phyloP scores from a whole-genome alignment of 1,284 basidiomycete genomes.

The Cystobasidium sp. region DNA sequence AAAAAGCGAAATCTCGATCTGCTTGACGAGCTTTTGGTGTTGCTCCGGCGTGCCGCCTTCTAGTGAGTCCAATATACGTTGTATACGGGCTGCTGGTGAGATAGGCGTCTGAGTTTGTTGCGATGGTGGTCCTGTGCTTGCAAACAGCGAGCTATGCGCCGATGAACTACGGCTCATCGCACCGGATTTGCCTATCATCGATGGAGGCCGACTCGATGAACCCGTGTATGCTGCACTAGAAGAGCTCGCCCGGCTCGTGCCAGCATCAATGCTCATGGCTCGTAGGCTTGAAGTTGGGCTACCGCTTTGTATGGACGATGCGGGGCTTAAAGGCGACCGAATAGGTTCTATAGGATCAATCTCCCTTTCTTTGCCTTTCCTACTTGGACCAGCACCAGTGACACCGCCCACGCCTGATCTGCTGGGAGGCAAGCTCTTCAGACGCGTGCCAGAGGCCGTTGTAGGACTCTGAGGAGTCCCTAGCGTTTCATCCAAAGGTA shows the following conservation, averaged over 20 bases:
- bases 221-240: not conserved
- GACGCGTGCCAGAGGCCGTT: not conserved
- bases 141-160: constrained; percentile 7
- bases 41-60: constrained; percentile 8
- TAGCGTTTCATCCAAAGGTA: constrained; percentile 27
- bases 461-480: not conserved
- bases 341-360: constrained; percentile 23
- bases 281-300: constrained; percentile 16
- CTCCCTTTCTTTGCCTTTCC: constrained; percentile 42
- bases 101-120: not conserved
- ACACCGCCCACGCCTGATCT: constrained; percentile 17
- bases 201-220: constrained; percentile 17
- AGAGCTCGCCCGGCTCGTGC: constrained; percentile 4
- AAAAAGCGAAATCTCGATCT: constrained; percentile 34
- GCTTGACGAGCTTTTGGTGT: constrained; percentile 26
- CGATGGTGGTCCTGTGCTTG: not conserved
- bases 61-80: constrained; percentile 30
- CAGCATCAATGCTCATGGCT: constrained; percentile 15
- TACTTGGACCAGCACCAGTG: constrained; percentile 23
- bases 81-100: constrained; percentile 12
- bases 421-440: constrained; percentile 3
- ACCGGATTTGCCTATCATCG: constrained; percentile 13
- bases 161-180: constrained; percentile 24
- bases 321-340: not conserved
- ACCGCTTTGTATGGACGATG: not conserved